phyloP scores from a whole-genome alignment of 192 early-diverging fungal species.

The Thamnidium elegans region DNA sequence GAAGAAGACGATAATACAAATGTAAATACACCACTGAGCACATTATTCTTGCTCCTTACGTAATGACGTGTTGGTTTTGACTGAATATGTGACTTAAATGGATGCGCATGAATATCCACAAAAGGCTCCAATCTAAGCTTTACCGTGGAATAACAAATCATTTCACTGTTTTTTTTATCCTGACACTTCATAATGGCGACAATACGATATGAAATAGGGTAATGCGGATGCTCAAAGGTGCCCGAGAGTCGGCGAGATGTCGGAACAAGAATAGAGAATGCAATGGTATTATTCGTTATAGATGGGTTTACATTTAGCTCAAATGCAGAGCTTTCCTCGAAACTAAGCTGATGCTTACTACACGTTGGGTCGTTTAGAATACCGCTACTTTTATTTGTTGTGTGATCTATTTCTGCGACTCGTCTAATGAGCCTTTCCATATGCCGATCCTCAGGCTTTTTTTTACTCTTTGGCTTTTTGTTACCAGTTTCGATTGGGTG shows the following conservation, averaged over 20 bases:
- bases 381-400: neutral
- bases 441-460: constrained; percentile 9
- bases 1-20: neutral
- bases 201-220: neutral
- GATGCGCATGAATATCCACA: neutral
- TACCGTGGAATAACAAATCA: neutral
- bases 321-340: neutral
- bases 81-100: neutral
- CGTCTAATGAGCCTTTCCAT: constrained; percentile 7
- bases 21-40: neutral
- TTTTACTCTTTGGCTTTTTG: neutral
- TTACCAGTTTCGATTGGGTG: neutral
- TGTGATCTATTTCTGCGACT: neutral
- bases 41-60: neutral
- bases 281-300: neutral
- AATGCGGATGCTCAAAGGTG: constrained; percentile 6
- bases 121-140: constrained; percentile 6
- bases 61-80: neutral
- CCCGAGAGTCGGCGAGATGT: neutral
- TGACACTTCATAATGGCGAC: neutral
- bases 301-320: neutral
- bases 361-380: neutral
- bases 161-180: neutral
- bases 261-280: neutral
- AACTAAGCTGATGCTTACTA: neutral